Percentiles rank a stretch among this genome's conserved stretches.
These are phyloP conservation scores for Citrus mangshanensis DNA, from an alignment of 345 rosid genomes.

Conservation along the genomic window DNA sequence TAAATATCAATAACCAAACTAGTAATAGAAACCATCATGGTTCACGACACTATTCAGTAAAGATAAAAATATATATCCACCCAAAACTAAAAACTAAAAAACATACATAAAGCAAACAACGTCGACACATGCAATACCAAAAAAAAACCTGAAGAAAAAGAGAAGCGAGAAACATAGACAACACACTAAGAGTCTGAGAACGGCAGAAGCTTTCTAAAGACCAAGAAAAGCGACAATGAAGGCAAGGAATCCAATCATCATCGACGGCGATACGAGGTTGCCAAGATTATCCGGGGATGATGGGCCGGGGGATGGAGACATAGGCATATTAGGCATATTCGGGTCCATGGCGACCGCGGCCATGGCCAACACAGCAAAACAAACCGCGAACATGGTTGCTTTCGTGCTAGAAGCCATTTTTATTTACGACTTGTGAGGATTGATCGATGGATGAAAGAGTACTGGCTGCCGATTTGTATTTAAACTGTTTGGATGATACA, in stretches of 20 bases:
- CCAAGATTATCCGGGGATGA: not conserved
- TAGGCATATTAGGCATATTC: conserved; percentile 28
- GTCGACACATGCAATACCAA: too few species aligned
- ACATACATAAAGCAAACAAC: too few species aligned
- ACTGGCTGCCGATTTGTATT: not conserved
- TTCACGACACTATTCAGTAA: too few species aligned
- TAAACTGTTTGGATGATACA: not conserved
- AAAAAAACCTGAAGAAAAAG: too few species aligned
- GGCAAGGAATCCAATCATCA: conserved; percentile 19
- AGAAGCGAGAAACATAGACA: too few species aligned
- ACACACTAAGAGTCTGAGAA: too few species aligned
- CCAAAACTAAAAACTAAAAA: too few species aligned
- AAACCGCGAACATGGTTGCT: conserved; percentile 13
- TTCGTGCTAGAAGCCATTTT: conserved; percentile 14
- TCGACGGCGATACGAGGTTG: conserved; percentile 16
- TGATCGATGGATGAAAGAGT: not conserved
- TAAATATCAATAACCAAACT: too few species aligned
- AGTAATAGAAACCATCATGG: too few species aligned
- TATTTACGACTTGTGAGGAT: not conserved
- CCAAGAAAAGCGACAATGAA: conserved; percentile 14
- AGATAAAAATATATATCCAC: too few species aligned
- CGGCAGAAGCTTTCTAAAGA: not conserved
- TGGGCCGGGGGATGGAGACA: not conserved
- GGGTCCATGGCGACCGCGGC: conserved; percentile 16
- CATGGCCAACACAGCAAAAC: conserved; percentile 17